Evolutionary conservation across 805 yeast genomes (phyloP), one percentile per base, ranked within the genome.

Genomic region (Lipomyces starkeyi): DNA sequence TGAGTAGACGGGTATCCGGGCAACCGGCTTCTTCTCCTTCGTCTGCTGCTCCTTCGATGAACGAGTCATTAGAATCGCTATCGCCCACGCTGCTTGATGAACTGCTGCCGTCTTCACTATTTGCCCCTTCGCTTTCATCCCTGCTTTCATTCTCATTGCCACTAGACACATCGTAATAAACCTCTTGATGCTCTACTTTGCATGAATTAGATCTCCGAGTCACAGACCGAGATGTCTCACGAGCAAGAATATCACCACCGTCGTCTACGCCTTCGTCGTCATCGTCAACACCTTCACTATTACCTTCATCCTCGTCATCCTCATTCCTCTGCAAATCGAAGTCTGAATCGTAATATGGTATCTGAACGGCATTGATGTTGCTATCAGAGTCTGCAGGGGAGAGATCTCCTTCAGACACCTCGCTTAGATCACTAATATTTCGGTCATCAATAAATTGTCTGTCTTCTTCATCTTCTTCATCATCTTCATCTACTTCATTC

Each of bases 391-490:
- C 35, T 59, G 25, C 37, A 35, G 14, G 54, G 25, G 29, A 49
- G 22, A n/a, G 34, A 22, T 53, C n/a, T 27, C 5, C 17, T 37
- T 34, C 58, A 22, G 49, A 20, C 4, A 6, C 49, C 11, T 29
- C 55, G 55, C 64, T 62, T 9, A 55, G 37, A 11, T 62, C 54
- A 22, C 55, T 37, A 32, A 25, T 22, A 17, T 14, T 52, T 9
- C 58, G 53, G 58, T 64, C 67, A 57, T 64, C 67, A n/a, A 59
- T 59, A 20, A 60, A 62, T 2, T 20, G 35, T 14, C 35, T 20
- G n/a, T 66, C 68, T 6, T 64, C 59, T 34, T 64, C 67, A 57
- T 56, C 61, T 32, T 59, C 61, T 22, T 2, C 20, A 8, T 59
- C 53, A 7, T 25, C 47, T 7, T 27, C 49, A 4, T 37, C 27